Conservation (phyloP, 352 stramenopile genomes). For the Phytophthora idaei region DNA sequence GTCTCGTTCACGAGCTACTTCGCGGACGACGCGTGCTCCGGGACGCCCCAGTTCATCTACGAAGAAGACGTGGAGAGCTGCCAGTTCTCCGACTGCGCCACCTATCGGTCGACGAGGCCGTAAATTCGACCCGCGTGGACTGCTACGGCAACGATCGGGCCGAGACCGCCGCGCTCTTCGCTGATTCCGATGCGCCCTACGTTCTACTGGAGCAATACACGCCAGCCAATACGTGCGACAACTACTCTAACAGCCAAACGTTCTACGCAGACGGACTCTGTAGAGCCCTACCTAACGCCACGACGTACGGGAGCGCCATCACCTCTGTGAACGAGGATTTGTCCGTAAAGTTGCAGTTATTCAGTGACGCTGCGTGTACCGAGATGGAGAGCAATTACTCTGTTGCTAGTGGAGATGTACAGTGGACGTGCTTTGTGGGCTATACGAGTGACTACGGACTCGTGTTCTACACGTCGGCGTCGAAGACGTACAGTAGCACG, state of each 20-base stretch:
- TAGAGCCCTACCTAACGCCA: constrained; percentile 18
- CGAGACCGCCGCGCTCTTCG: constrained; percentile 18
- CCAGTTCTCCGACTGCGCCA: constrained; percentile 18
- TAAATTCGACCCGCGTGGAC: constrained; percentile 23
- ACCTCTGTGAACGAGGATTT: constrained; percentile 13
- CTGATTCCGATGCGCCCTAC: constrained; percentile 23
- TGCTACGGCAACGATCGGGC: constrained; percentile 24
- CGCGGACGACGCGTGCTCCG: constrained; percentile 12
- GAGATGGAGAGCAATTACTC: constrained; percentile 14
- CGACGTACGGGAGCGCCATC: constrained; percentile 17
- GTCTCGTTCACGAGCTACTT: constrained; percentile 32
- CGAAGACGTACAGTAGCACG: constrained; percentile 16
- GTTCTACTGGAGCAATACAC: constrained; percentile 29
- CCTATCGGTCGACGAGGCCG: constrained; percentile 4
- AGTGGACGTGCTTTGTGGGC: constrained; percentile 25
- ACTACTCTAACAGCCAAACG: constrained; percentile 14
- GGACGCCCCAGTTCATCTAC: constrained; percentile 27
- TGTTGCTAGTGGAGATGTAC: constrained; percentile 13
- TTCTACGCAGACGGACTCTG: constrained; percentile 30
- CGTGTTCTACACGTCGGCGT: constrained; percentile 24
- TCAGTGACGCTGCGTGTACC: constrained; percentile 15
- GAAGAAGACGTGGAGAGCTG: constrained; percentile 25
- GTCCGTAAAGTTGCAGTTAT: constrained; percentile 23
- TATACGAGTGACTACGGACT: constrained; percentile 21
- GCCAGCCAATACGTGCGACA: constrained; percentile 18